Evolutionary conservation across 768 basidiomycete genomes (phyloP).

Genomic region (Phanerochaete sordida): DNA sequence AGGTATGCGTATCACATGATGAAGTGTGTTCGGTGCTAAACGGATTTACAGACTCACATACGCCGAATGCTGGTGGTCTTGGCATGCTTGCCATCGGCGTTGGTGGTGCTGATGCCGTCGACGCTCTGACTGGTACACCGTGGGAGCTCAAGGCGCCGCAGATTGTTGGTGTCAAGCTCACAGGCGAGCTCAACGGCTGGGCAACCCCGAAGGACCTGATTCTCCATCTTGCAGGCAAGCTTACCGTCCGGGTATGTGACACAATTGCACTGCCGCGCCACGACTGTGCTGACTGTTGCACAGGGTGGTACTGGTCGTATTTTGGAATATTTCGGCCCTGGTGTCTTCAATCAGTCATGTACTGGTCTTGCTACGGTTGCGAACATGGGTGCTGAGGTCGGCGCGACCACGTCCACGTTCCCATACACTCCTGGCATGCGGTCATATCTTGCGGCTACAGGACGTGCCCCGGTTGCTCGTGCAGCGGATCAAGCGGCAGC

Average conservation of each 20-base stretch:
- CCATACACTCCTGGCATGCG: conserved; percentile 92
- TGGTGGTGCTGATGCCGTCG: conserved; percentile 98
- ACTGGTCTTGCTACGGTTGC: conserved; percentile 94
- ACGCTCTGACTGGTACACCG: conserved; percentile 96
- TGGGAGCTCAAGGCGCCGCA: conserved; percentile 96
- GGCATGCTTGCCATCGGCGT: conserved; percentile 97
- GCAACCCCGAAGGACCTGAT: conserved; percentile 95
- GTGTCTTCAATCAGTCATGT: conserved; percentile 85
- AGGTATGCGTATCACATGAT: conserved; percentile 38
- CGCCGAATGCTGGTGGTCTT: conserved; percentile 96
- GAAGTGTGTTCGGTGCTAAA: not conserved
- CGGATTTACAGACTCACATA: conserved; percentile 74
- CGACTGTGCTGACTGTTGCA: not conserved
- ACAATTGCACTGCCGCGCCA: not conserved
- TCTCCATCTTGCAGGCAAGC: conserved; percentile 87
- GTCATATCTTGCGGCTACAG: conserved; percentile 85
- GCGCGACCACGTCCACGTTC: conserved; percentile 98
- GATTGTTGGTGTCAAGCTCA: conserved; percentile 81
- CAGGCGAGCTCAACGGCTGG: conserved; percentile 87
- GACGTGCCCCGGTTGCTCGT: conserved; percentile 77
- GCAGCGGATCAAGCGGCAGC: conserved; percentile 84
- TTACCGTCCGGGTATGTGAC: conserved; percentile 82
- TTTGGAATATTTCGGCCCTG: conserved; percentile 95
- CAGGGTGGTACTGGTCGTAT: conserved; percentile 96
- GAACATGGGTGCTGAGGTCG: conserved; percentile 99